Base-by-base conservation (phyloP, 129 eudicot genomes). In the Centrapalus pauciflorus region DNA sequence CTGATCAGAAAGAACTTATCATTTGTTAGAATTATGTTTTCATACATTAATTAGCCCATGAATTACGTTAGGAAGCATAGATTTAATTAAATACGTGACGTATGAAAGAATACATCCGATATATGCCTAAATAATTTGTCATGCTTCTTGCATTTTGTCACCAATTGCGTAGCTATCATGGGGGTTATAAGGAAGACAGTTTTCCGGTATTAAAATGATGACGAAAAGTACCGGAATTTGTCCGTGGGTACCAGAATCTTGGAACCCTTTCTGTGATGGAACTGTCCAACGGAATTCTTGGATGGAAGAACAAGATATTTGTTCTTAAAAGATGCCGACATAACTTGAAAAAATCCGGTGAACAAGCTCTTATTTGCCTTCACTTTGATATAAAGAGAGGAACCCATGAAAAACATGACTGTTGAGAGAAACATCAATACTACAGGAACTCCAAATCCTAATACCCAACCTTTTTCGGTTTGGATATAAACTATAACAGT, bases 381-480 rank as follows among this genome's bases (percentile, higher is more conserved):
- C 54, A 74, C 67, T 71, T 80, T 89, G 34, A 85, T 32, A 68
- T 83, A 89, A 14, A 83, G 79, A 43, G 70, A 72, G 11, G 87
- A 75, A 12, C 90, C 96, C 28, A 79, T 16, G 33, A 89, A 81
- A 69, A 89, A 85, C 60, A 82, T 50, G 40, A 79, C 17, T 0
- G 87, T 30, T 8, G 96, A 81, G 54, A 77, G 41, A 1, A 89
- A 50, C 88, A 89, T 81, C 7, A 79, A 76, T 26, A 70, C 85
- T 2, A 64, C 96, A 4, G 94, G 87, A 23, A 89, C 64, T 57
- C 96, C 96, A 56, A 83, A 85, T 11, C 96, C 96, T 19, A 85
- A 57, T 57, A 73, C 58, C 96, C 96, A 89, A 13, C 94, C 94
- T 3, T 24, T 51, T 11, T 34, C 35, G 3, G 66, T 80, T 71